Evolutionary conservation across 345 rosid species (phyloP).

Genomic region (Salix purpurea): DNA sequence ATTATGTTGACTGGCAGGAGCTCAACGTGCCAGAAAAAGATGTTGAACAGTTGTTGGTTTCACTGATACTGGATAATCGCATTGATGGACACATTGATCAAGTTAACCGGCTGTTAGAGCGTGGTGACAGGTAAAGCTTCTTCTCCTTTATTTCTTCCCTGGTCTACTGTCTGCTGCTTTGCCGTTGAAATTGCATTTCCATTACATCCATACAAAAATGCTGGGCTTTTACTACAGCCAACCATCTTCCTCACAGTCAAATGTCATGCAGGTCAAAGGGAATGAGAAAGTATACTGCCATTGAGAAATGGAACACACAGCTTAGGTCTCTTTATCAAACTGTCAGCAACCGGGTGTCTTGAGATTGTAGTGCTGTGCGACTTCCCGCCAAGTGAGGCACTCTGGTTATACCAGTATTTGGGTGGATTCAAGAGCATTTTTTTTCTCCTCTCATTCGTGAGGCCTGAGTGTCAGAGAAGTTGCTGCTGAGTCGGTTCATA

Average conservation of each 20-base stretch:
- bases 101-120: conserved; percentile 84
- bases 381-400: not conserved
- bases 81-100: conserved; percentile 97
- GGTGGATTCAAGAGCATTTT: not conserved
- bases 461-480: not conserved
- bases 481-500: not conserved
- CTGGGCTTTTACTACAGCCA: not conserved
- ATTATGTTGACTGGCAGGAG: conserved; percentile 42
- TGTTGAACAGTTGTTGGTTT: conserved; percentile 84
- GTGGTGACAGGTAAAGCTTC: conserved; percentile 63
- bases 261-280: conserved; percentile 67
- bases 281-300: conserved; percentile 80
- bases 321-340: conserved; percentile 66
- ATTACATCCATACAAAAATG: not conserved
- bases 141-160: not conserved
- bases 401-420: not conserved
- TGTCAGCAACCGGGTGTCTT: conserved; percentile 67
- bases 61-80: conserved; percentile 83
- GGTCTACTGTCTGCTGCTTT: not conserved
- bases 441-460: not conserved
- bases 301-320: conserved; percentile 96
- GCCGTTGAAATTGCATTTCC: not conserved
- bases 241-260: not conserved
- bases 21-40: conserved; percentile 95
- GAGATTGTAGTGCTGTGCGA: conserved; percentile 11